These are phyloP conservation scores for Ceratocystis alfenasii DNA, from an alignment of 2,329 filamentous ascomycete genomes.

Conservation along the genomic window DNA sequence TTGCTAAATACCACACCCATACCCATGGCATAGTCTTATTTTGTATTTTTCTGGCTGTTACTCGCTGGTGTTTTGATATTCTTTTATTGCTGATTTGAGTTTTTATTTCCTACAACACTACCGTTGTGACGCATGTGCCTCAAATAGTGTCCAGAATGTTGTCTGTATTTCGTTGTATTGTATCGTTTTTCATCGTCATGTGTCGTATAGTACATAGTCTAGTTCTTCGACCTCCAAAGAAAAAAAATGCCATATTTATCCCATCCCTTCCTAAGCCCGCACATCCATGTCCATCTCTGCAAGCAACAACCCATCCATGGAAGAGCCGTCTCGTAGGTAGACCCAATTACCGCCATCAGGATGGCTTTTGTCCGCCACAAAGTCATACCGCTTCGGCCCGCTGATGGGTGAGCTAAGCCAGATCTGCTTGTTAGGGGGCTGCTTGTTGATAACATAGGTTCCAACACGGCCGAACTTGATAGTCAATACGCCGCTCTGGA, in stretches of 20 bases:
- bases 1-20: constrained; percentile 7
- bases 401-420: constrained; percentile 89
- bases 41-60: constrained; percentile 2
- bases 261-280: background rate
- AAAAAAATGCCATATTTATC: background rate
- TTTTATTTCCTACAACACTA: background rate
- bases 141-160: too few species aligned
- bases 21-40: background rate
- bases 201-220: constrained; percentile 3
- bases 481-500: constrained; percentile 72
- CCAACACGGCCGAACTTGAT: constrained; percentile 57
- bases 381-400: constrained; percentile 90
- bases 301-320: constrained; percentile 58
- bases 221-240: background rate
- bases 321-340: constrained; percentile 72
- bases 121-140: background rate
- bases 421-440: constrained; percentile 93
- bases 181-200: background rate
- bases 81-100: background rate
- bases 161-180: background rate
- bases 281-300: constrained; percentile 64
- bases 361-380: constrained; percentile 57
- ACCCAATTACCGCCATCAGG: constrained; percentile 73
- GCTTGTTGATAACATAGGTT: constrained; percentile 94
- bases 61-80: background rate